Evolutionary conservation across 495 filamentous ascomycete species (phyloP).

Genomic region (Tuber magnatum): DNA sequence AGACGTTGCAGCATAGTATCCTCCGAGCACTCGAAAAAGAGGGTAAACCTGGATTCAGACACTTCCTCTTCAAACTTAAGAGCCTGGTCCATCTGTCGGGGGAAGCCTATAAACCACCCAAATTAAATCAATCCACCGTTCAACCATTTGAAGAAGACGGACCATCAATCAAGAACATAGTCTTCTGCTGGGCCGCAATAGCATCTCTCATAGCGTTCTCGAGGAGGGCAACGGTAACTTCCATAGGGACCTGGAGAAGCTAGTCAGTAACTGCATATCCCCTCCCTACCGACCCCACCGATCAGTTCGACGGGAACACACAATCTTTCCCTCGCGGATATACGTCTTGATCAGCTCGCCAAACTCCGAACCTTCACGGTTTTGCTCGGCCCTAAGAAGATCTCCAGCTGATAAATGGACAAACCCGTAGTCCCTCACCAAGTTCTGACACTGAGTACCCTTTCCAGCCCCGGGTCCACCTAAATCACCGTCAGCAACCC

Average conservation of each 20-base stretch:
- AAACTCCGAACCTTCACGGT: slow-evolving; percentile 74
- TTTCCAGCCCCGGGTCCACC: slow-evolving; percentile 67
- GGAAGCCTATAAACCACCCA: slow-evolving; percentile 53
- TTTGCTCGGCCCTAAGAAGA: slow-evolving; percentile 85
- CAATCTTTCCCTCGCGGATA: slow-evolving; percentile 89
- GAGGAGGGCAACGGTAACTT: slow-evolving; percentile 87
- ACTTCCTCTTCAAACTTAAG: slow-evolving; percentile 85
- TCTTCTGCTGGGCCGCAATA: slow-evolving; percentile 46
- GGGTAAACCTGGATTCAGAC: slow-evolving; percentile 67
- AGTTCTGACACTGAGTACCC: slow-evolving; percentile 79
- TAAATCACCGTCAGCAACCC: not conserved
- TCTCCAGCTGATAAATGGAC: slow-evolving; percentile 88
- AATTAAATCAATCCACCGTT: not conserved
- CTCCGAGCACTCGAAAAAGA: slow-evolving; percentile 90
- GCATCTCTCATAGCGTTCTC: slow-evolving; percentile 80
- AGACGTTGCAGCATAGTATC: slow-evolving; percentile 74
- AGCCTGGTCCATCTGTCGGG: slow-evolving; percentile 94
- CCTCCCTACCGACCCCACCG: not conserved
- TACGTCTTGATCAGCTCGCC: slow-evolving; percentile 81
- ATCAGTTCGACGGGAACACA: slow-evolving; percentile 41
- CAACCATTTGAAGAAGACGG: not conserved
- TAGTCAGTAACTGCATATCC: not conserved
- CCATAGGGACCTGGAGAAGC: slow-evolving; percentile 58
- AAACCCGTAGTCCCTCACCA: slow-evolving; percentile 87
- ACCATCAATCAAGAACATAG: slow-evolving; percentile 76